Evolutionary conservation across 2,329 filamentous ascomycete species (phyloP), one percentile per base, ranked within the genome.

Genomic region (Helminthosporium solani): DNA sequence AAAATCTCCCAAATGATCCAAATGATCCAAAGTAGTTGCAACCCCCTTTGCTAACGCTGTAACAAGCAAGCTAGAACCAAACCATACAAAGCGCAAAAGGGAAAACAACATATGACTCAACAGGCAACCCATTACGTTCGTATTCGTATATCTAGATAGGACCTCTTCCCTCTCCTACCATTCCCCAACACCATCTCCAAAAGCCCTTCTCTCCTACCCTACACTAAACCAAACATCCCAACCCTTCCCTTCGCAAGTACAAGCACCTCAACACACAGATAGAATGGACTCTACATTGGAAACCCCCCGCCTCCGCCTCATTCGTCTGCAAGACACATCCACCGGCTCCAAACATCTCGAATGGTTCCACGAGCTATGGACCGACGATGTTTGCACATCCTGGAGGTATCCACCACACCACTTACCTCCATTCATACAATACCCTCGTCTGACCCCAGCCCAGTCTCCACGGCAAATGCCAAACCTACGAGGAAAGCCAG

Each of bases 361-460:
- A 35, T 61, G 58, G 56, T 66, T 65, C 46, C 62, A 67, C 31
- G 49, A 58, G 25, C 46, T 55, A 27, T 64, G 62, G 61, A 47
- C 38, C 8, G 50, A 65, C 16, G 46, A 49, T 6, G 46, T 41
- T 1, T 50, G 50, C 23, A 67, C 63, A 35, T 35, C 47, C 15
- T 66, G 62, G 63, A 62, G 47, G 56, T 56, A 53, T 9, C 28
- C 31, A 15, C 11, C 30, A 19, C 12, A n/a, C 18, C 19, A 16
- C 8, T 25, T 19, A 23, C 18, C 40, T 11, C 30, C 35, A 15
- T 7, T 23, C 30, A 5, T 7, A 21, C 15, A 5, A 19, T 40
- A 33, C 23, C 34, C 42, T 23, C 19, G 3, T 27, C 19, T 18
- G 19, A 34, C n/a, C 12, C 8, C 23, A 33, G 18, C 11, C 16